Conservation (phyloP, 1,139 yeast species). For the Candida buenavistaensis region DNA sequence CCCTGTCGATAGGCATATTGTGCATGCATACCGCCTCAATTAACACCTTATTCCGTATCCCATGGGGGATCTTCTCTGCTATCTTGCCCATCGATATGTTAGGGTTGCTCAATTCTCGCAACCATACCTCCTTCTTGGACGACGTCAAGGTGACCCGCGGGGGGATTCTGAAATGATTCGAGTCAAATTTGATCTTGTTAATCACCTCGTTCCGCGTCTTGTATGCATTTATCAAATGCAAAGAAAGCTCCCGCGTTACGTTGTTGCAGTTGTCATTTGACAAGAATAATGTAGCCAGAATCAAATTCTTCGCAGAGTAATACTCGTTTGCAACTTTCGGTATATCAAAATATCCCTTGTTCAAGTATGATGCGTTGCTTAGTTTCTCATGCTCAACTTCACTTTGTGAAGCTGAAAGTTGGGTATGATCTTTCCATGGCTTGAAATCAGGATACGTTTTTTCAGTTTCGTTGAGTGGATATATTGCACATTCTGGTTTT, state of each 20-base stretch:
- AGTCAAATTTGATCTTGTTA: conserved; percentile 56
- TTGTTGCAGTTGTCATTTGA: conserved; percentile 39
- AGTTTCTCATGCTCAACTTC: conserved; percentile 27
- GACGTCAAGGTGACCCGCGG: conserved; percentile 89
- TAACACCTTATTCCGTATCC: conserved; percentile 70
- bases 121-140: conserved; percentile 81
- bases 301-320: conserved; percentile 52
- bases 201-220: conserved; percentile 60
- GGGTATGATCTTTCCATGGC: conserved; percentile 71
- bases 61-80: conserved; percentile 87
- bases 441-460: conserved; percentile 68
- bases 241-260: conserved; percentile 44
- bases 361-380: conserved; percentile 34
- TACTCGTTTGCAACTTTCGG: conserved; percentile 57
- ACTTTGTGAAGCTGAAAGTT: conserved; percentile 37
- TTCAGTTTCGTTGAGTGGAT: conserved; percentile 36
- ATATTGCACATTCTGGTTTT: conserved; percentile 34
- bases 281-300: conserved; percentile 43
- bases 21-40: conserved; percentile 70
- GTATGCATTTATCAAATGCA: conserved; percentile 61
- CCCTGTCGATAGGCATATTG: conserved; percentile 70
- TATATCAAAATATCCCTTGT: conserved; percentile 51
- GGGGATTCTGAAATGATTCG: conserved; percentile 68
- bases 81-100: conserved; percentile 64
- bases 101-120: conserved; percentile 72